Evolutionary conservation across 805 yeast genomes (phyloP), one percentile per base, ranked within the genome.

Genomic region (Wickerhamomyces bisporus): DNA sequence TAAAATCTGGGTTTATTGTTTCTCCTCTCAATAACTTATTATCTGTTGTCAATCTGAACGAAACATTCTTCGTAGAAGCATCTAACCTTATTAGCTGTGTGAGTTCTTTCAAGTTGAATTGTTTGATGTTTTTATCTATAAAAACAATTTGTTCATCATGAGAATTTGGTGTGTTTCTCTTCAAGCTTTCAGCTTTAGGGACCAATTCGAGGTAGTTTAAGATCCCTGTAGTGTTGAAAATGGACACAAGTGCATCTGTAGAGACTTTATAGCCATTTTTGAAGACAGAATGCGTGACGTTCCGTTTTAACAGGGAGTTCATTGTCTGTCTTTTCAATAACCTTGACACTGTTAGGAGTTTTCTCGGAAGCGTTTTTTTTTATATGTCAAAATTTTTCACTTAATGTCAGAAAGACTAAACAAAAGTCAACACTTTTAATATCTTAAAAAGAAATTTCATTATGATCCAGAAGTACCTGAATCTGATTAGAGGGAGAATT

Each of bases 11-110:
- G 10, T 48, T 24, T 6, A 43, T 43, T 5, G 39, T 35, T 1
- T 36, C 17, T 6, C 29, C 25, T 7, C 33, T 43, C 26, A 48
- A 16, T 14, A 18, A 13, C 3, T 20, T 12, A 21, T 47, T 42
- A 17, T 46, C 34, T 0, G 49, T 38, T 12, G 47, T 20, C 18
- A 49, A 32, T 13, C 47, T 43, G 45, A 52, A 39, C 38, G 46
- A 49, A 5, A 26, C 39, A 12, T 29, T 17, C 3, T 25, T 11
- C 9, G 31, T 17, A 10, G 26, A 14, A 9, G 42, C 14, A 19
- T 52, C 55, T 7, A 39, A 21, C 13, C 34, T 21, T 2, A 52
- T 18, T 6, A 52, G 30, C 3, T 31, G 18, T 30, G 42, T 35
- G 9, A 49, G n/a, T 12, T 52, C 57, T 2, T 26, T 28, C 30